A percentile compares a stretch with the other conserved stretches of the same genome.
Evolutionary conservation across 805 yeast species (phyloP).

Genomic region (Candida odintsovae): DNA sequence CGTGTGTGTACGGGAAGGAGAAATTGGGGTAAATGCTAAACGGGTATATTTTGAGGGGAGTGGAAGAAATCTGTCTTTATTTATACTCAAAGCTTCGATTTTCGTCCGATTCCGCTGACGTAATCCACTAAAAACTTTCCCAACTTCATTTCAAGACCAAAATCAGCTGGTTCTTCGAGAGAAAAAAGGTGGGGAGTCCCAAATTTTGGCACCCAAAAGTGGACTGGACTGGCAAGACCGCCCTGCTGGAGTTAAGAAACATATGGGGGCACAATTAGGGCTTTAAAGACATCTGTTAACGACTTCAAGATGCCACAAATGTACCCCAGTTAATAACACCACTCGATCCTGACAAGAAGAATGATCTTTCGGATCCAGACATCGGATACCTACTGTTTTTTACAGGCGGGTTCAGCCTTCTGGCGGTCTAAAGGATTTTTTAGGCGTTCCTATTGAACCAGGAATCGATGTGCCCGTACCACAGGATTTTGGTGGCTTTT

Average conservation of each 20-base stretch:
- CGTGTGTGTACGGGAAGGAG: background rate
- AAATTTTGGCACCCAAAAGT: background rate
- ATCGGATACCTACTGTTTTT: slow-evolving; percentile 2
- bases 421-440: background rate
- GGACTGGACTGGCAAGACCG: background rate
- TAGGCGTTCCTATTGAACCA: background rate
- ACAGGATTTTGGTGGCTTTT: no score
- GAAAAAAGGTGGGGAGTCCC: background rate
- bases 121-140: background rate
- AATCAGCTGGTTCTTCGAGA: background rate
- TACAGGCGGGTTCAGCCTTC: background rate
- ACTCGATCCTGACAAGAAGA: background rate
- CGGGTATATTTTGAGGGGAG: slow-evolving; percentile 1
- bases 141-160: background rate
- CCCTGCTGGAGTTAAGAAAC: background rate
- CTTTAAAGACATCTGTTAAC: background rate
- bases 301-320: background rate
- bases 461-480: background rate
- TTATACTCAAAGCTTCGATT: background rate
- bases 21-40: background rate
- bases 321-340: background rate
- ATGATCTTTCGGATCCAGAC: slow-evolving; percentile 6
- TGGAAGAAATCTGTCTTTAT: slow-evolving; percentile 1
- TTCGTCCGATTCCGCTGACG: background rate
- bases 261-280: background rate